Evolutionary conservation across 75 land plant species (phyloP).

Genomic region (Pinus albicaulis): DNA sequence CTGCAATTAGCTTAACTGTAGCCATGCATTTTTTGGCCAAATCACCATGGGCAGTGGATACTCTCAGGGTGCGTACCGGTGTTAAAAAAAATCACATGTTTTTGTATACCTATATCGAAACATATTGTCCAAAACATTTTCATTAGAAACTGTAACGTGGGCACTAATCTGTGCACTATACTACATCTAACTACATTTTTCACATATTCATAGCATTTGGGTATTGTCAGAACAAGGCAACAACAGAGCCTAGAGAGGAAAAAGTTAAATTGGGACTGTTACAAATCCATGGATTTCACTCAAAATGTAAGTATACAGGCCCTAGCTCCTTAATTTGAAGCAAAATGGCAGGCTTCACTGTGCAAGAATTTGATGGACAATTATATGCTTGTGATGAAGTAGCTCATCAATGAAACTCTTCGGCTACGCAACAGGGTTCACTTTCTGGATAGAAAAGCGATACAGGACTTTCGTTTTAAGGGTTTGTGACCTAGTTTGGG

Average conservation of each 20-base stretch:
- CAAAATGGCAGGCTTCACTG: background rate
- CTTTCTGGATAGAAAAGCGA: constrained; percentile 78
- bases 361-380: background rate
- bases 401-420: constrained; percentile 93
- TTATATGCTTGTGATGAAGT: background rate
- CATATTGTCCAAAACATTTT: background rate
- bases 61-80: constrained; percentile 42
- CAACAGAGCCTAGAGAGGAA: constrained; percentile 27
- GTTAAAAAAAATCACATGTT: background rate
- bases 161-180: too few relatives aligned
- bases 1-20: constrained; percentile 64
- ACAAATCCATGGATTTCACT: constrained; percentile 86
- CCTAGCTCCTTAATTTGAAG: too few relatives aligned
- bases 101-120: background rate
- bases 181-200: too few relatives aligned
- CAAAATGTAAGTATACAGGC: constrained; percentile 54
- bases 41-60: constrained; percentile 44
- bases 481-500: constrained; percentile 32
- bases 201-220: constrained; percentile 22
- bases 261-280: constrained; percentile 74
- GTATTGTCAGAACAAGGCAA: constrained; percentile 35
- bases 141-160: too few relatives aligned
- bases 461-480: constrained; percentile 63
- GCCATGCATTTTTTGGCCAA: constrained; percentile 63
- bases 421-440: constrained; percentile 85